Conservation (phyloP, 2,329 filamentous ascomycete genomes). For the Stenocarpella maydis region DNA sequence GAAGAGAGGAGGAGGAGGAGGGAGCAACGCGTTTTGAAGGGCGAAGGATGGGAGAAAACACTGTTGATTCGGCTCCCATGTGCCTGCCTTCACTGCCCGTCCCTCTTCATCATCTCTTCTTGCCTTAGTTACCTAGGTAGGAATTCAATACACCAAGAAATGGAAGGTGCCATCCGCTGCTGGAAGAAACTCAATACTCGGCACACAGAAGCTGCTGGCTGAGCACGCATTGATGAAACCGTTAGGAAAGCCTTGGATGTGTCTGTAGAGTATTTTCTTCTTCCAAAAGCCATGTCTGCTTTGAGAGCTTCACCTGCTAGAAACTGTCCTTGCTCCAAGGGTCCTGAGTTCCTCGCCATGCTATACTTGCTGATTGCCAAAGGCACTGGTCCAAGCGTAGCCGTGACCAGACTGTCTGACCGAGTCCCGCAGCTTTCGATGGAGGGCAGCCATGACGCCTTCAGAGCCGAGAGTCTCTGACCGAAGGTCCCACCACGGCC, state of each 20-base stretch:
- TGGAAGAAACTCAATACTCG: background rate
- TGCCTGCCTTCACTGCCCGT: constrained; percentile 1
- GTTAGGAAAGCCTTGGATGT: background rate
- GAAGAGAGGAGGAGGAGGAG: constrained; percentile 6
- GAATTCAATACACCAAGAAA: background rate
- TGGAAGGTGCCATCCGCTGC: background rate
- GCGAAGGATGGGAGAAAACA: constrained; percentile 13
- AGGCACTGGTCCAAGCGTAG: too few relatives aligned
- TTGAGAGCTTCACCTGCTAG: background rate
- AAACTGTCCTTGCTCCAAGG: background rate
- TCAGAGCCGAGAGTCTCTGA: background rate
- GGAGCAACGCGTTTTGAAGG: background rate
- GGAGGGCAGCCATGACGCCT: background rate
- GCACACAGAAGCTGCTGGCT: background rate
- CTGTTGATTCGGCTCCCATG: constrained; percentile 5
- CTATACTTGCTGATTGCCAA: background rate
- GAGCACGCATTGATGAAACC: too few relatives aligned
- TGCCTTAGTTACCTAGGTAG: too few relatives aligned
- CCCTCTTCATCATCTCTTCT: background rate
- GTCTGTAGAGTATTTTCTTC: background rate
- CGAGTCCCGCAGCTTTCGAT: background rate
- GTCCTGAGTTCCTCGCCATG: background rate
- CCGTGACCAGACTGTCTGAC: background rate
- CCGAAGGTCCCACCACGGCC: background rate
- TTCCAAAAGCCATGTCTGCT: background rate